These are phyloP conservation scores for Pythium utonaiense DNA, from an alignment of 352 stramenopile genomes.

Conservation along the genomic window DNA sequence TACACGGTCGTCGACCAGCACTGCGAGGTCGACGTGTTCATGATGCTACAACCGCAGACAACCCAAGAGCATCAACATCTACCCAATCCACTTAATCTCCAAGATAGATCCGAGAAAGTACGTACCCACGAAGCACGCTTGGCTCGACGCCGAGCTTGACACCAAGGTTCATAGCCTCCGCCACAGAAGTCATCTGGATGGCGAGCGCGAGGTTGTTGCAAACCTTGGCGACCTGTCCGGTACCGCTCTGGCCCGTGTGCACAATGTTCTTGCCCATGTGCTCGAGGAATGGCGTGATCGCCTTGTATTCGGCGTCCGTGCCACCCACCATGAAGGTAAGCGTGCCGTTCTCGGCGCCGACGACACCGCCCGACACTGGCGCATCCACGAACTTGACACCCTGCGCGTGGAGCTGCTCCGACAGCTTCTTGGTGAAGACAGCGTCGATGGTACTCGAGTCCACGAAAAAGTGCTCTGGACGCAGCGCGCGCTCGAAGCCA, in stretches of 20 bases:
- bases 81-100: not conserved
- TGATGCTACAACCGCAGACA: constrained; percentile 63
- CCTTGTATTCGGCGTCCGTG: constrained; percentile 50
- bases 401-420: constrained; percentile 51
- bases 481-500: constrained; percentile 67
- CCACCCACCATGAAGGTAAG: constrained; percentile 98
- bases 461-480: constrained; percentile 85
- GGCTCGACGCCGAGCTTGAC: constrained; percentile 94
- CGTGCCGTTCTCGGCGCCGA: constrained; percentile 92
- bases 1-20: constrained; percentile 95
- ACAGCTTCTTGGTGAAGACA: constrained; percentile 88
- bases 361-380: constrained; percentile 95
- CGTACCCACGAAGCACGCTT: constrained; percentile 81
- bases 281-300: constrained; percentile 78
- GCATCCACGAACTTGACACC: constrained; percentile 89
- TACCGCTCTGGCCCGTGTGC: constrained; percentile 90
- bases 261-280: constrained; percentile 95
- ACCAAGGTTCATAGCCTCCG: constrained; percentile 96
- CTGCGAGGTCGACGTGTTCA: constrained; percentile 96
- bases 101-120: not conserved
- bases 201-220: constrained; percentile 98
- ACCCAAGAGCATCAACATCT: too few species aligned
- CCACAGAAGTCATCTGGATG: constrained; percentile 96
- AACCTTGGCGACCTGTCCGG: constrained; percentile 90
- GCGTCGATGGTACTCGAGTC: constrained; percentile 96